Evolutionary conservation across 2,329 filamentous ascomycete genomes (phyloP).

Genomic region (Nigrograna mackinnonii): DNA sequence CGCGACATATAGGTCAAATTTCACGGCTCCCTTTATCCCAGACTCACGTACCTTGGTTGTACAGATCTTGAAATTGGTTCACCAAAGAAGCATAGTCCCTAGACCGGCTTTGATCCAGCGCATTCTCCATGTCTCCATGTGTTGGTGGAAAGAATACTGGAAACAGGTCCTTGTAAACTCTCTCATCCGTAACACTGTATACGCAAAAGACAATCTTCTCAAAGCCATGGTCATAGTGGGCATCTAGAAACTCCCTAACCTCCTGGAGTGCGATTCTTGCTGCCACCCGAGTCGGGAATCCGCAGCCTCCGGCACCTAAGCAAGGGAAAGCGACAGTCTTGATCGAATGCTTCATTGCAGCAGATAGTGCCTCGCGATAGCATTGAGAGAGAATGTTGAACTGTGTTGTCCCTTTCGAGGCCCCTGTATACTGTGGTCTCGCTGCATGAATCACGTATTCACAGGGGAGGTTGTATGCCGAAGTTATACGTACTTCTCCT

Average conservation of each 20-base stretch:
- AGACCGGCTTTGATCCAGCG: constrained; percentile 12
- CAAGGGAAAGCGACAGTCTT: constrained; percentile 39
- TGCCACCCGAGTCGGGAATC: constrained; percentile 32
- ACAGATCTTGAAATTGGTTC: constrained; percentile 18
- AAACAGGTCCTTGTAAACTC: constrained; percentile 32
- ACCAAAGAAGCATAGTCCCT: constrained; percentile 14
- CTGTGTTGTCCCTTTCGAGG: constrained; percentile 18
- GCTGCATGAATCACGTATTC: constrained; percentile 35
- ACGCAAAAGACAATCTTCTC: constrained; percentile 37
- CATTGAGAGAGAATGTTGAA: constrained; percentile 33
- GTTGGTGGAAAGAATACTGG: constrained; percentile 38
- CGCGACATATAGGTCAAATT: too few relatives aligned
- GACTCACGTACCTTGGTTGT: constrained; percentile 9
- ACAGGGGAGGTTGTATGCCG: constrained; percentile 30
- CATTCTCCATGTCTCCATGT: constrained; percentile 28
- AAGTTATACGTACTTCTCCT: constrained; percentile 29
- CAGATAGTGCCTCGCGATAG: constrained; percentile 29
- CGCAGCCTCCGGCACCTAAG: constrained; percentile 32
- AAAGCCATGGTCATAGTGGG: constrained; percentile 18
- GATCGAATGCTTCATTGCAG: constrained; percentile 21
- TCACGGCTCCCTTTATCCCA: too few relatives aligned
- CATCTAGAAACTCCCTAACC: constrained; percentile 34
- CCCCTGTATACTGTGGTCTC: constrained; percentile 23
- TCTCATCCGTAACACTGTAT: constrained; percentile 25
- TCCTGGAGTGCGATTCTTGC: constrained; percentile 36